phyloP scores from a whole-genome alignment of 306 rosid genomes.

The Begonia peltatifolia region DNA sequence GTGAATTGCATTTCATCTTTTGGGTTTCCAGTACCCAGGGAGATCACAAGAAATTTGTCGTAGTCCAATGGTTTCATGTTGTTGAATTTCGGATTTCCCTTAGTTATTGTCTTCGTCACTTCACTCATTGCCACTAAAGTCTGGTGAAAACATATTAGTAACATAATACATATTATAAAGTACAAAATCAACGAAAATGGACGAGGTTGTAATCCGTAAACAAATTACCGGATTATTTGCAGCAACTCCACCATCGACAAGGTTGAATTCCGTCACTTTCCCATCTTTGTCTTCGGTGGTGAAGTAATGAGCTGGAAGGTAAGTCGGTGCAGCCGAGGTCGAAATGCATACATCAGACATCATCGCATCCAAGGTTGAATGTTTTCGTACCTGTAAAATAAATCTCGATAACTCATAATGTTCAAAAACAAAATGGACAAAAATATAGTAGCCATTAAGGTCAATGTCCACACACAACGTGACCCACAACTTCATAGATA shows the following conservation, averaged over 20 bases:
- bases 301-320: no score
- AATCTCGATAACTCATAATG: no score
- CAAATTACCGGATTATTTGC: no score
- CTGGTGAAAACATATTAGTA: constrained; percentile 9
- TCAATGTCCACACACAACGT: neutral
- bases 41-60: constrained; percentile 25
- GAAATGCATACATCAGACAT: constrained; percentile 32
- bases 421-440: neutral
- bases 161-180: no score
- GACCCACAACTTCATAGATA: no score
- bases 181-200: neutral
- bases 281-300: no score
- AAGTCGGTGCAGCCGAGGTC: constrained; percentile 15
- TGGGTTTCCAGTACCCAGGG: constrained; percentile 37
- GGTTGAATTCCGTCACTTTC: no score
- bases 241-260: no score
- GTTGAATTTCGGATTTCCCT: constrained; percentile 9
- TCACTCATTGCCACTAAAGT: constrained; percentile 32
- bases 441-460: neutral
- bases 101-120: constrained; percentile 19
- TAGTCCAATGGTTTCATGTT: constrained; percentile 16
- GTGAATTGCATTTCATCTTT: constrained; percentile 12
- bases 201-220: no score
- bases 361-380: constrained; percentile 13
- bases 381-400: constrained; percentile 14